These are phyloP conservation scores for Earliella scabrosa DNA, from an alignment of 1,284 basidiomycete genomes.

Conservation along the genomic window DNA sequence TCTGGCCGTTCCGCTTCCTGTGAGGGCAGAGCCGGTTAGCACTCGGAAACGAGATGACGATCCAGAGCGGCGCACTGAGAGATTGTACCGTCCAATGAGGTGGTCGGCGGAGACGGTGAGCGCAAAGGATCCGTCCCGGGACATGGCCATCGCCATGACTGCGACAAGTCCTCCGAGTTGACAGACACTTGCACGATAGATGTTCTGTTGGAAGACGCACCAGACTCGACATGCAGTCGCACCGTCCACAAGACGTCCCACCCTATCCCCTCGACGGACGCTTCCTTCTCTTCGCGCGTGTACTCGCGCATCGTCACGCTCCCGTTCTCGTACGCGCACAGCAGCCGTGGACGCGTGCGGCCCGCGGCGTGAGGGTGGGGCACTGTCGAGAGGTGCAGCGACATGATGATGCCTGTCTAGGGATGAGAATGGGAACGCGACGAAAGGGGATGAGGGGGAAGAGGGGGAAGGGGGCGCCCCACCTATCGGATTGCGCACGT, in stretches of 20 bases:
- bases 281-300: constrained; percentile 40
- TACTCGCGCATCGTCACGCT: constrained; percentile 68
- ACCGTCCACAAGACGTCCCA: constrained; percentile 76
- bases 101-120: constrained; percentile 87
- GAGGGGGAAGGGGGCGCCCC: neutral
- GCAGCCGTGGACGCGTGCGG: constrained; percentile 51
- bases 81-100: constrained; percentile 70
- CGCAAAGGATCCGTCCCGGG: constrained; percentile 61
- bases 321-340: constrained; percentile 85
- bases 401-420: constrained; percentile 81
- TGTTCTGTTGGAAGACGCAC: constrained; percentile 46
- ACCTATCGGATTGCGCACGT: constrained; percentile 39
- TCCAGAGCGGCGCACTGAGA: constrained; percentile 46
- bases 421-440: neutral
- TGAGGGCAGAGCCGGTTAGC: neutral
- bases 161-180: neutral
- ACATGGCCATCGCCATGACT: constrained; percentile 89
- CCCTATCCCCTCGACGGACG: constrained; percentile 71
- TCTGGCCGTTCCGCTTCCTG: constrained; percentile 21
- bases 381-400: constrained; percentile 66
- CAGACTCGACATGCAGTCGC: constrained; percentile 79
- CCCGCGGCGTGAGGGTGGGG: constrained; percentile 36
- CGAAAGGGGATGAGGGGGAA: neutral
- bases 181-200: neutral
- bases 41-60: neutral